Evolutionary conservation across 2,329 filamentous ascomycete genomes (phyloP).

Genomic region (Nothophaeocryptopus gaeumannii): DNA sequence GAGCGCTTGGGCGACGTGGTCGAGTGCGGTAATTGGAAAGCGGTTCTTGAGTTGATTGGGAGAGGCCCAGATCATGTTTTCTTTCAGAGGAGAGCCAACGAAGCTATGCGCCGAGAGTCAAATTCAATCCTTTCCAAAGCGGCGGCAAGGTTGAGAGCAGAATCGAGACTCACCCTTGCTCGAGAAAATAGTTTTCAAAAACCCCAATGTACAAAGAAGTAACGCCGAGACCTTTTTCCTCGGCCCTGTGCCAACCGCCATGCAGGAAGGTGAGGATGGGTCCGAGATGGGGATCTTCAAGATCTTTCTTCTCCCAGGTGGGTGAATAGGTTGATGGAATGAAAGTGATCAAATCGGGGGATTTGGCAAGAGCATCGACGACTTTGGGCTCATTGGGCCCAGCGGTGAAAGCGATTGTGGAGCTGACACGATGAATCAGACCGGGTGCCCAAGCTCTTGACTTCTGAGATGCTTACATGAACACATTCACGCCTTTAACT

Average conservation of each 20-base stretch:
- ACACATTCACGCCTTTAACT: constrained; percentile 10
- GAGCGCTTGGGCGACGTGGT: constrained; percentile 6
- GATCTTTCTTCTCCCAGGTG: too few species aligned
- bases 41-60: background rate
- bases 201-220: constrained; percentile 6
- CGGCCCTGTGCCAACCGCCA: too few species aligned
- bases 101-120: background rate
- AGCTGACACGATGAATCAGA: too few species aligned
- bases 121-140: too few species aligned
- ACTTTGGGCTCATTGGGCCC: too few species aligned
- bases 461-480: constrained; percentile 1
- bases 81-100: constrained; percentile 4
- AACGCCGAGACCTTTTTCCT: background rate
- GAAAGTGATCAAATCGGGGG: too few species aligned
- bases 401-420: too few species aligned
- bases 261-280: too few species aligned
- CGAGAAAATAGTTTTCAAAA: constrained; percentile 8
- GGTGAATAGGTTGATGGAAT: too few species aligned
- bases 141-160: background rate
- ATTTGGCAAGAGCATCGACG: too few species aligned
- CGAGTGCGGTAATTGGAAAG: constrained; percentile 9
- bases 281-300: too few species aligned
- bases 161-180: constrained; percentile 1
- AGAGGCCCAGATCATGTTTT: background rate
- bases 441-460: background rate